These are phyloP conservation scores for Marchantia paleacea DNA, from an alignment of 225 moss, liverwort and hornwort genomes.

Conservation along the genomic window DNA sequence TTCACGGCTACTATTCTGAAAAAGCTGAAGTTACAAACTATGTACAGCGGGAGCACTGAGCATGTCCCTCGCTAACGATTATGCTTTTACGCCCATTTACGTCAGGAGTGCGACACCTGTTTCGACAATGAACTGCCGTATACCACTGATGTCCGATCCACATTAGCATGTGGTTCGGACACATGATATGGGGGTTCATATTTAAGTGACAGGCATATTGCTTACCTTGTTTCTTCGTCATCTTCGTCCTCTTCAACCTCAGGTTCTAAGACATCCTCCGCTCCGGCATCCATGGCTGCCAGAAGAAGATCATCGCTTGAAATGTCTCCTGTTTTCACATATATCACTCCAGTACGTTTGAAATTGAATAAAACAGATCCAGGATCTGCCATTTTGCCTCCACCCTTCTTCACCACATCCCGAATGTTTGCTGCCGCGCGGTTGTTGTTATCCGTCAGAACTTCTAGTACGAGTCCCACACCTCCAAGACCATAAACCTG, in stretches of 20 bases:
- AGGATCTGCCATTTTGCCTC: conserved; percentile 95
- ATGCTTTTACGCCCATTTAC: too few relatives aligned
- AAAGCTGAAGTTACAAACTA: background rate
- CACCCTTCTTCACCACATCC: conserved; percentile 91
- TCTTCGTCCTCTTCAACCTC: conserved; percentile 55
- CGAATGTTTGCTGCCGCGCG: conserved; percentile 87
- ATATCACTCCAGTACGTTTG: conserved; percentile 76
- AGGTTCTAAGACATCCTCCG: conserved; percentile 92
- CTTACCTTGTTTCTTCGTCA: conserved; percentile 49
- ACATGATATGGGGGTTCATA: background rate
- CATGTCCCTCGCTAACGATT: background rate
- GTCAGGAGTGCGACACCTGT: too few relatives aligned
- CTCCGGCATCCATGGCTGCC: conserved; percentile 95
- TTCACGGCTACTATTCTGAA: background rate
- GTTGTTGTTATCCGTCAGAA: conserved; percentile 88
- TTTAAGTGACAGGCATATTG: background rate
- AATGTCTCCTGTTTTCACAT: conserved; percentile 54
- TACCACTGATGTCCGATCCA: background rate
- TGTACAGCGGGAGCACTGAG: background rate
- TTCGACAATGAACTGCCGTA: background rate
- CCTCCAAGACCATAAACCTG: conserved; percentile 95
- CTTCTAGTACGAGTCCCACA: conserved; percentile 85
- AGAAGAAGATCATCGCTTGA: conserved; percentile 71
- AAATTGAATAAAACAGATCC: conserved; percentile 96
- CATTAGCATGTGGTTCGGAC: background rate